Base-by-base conservation (phyloP, 306 rosid species). In the Sophora flavescens region DNA sequence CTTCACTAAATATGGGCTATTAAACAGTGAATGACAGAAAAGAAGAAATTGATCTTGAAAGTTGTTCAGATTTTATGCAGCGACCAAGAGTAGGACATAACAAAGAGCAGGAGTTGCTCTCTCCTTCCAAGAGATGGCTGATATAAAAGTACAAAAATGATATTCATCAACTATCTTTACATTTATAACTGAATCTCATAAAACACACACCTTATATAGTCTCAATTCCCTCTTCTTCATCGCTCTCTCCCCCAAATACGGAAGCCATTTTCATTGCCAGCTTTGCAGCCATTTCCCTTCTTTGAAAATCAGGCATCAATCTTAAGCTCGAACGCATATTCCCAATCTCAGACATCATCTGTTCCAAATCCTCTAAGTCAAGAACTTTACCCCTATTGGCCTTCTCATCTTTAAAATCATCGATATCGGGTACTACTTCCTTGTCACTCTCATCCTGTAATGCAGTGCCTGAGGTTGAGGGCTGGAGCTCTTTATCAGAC, bases 241-340 rank as follows among this genome's bases (percentile, higher is more conserved):
- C 96, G 76, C 91, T 88, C 62, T 45, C 78, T 32, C 85, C 96
- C 57, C 87, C 88, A 79, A 87, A 91, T 89, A 86, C 78, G 72
- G 89, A 45, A 57, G 93, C 96, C 93, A 89, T 87, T 82, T 87
- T 89, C 90, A 87, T 52, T 2, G 93, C 92, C 75, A 89, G 67
- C 64, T 91, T 87, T 42, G 93, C 96, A 44, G 96, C 96, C 93
- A 81, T 91, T 82, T 89, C 92, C 83, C 89, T 78, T 75, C 91
- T 86, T 78, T 86, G 89, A 82, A 87, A 89, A 83, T 89, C 96
- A 9, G 93, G 93, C 92, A 91, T 89, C 82, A 89, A 79, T 77
- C 96, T 89, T 84, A 91, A 81, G 63, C 79, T 85, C 35, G 75
- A 81, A 10, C 90, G 96, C 87, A 85, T 72, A 72, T 84, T 88